Evolutionary conservation across 2,329 filamentous ascomycete genomes (phyloP).

Genomic region (Fusarium cyanostomum): DNA sequence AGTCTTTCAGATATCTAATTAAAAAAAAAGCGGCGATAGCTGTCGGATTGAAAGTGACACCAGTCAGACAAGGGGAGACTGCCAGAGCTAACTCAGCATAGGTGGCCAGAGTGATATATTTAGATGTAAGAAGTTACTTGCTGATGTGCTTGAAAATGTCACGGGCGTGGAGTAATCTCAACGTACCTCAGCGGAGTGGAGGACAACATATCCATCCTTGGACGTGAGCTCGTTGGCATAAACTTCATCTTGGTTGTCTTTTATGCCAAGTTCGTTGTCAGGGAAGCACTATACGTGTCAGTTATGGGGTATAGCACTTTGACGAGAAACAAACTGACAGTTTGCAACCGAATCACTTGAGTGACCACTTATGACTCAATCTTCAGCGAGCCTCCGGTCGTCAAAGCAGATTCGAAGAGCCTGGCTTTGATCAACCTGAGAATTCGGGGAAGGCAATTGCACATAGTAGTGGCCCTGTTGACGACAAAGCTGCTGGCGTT

Average conservation of each 20-base stretch:
- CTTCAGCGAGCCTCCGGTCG: not conserved
- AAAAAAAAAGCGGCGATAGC: not conserved
- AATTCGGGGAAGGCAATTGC: not conserved
- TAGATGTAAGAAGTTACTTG: not conserved
- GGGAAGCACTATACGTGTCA: conserved; percentile 1
- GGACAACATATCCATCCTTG: not conserved
- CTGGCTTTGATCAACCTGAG: not conserved
- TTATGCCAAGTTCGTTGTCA: not conserved
- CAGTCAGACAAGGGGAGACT: not conserved
- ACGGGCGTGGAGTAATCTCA: not conserved
- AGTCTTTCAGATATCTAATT: not conserved
- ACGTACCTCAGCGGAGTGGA: not conserved
- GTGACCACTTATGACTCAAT: not conserved
- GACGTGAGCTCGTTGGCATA: conserved; percentile 1
- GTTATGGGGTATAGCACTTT: not conserved
- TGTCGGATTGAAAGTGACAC: not conserved
- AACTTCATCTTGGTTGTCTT: not conserved
- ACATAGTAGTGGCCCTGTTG: not conserved
- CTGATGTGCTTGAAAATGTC: too few species aligned
- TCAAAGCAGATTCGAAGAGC: not conserved
- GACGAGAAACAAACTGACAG: not conserved
- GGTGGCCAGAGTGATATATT: not conserved
- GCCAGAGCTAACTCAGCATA: conserved; percentile 1
- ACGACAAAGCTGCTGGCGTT: not conserved
- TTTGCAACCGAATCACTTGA: conserved; percentile 3